Conservation (phyloP, 257 asterid species). For the Nicotiana obtusifolia region DNA sequence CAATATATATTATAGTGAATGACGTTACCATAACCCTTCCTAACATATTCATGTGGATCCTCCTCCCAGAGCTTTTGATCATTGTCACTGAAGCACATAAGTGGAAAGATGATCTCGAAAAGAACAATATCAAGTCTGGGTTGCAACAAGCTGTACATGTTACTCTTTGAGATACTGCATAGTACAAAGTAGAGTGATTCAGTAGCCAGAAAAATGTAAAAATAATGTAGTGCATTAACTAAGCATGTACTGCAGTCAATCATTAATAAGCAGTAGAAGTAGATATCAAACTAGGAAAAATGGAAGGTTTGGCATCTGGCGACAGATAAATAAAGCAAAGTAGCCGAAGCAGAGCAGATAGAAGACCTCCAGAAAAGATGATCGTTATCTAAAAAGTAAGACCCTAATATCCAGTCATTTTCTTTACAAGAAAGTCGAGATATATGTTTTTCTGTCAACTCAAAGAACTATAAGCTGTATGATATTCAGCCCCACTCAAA, state of each 20-base stretch:
- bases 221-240: neutral
- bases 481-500: neutral
- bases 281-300: too few relatives aligned
- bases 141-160: constrained; percentile 80
- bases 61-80: constrained; percentile 97
- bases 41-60: constrained; percentile 97
- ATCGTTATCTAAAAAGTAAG: neutral
- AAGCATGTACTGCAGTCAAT: neutral
- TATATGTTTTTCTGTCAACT: neutral
- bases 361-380: neutral
- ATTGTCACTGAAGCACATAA: constrained; percentile 93
- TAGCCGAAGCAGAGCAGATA: neutral
- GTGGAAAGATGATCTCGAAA: constrained; percentile 88
- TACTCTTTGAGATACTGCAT: constrained; percentile 84
- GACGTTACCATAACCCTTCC: constrained; percentile 91
- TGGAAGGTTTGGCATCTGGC: too few relatives aligned
- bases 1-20: neutral
- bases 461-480: neutral
- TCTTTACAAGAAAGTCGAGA: neutral
- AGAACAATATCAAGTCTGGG: constrained; percentile 81
- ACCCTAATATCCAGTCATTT: neutral
- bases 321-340: neutral
- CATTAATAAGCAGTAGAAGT: neutral
- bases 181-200: constrained; percentile 4
- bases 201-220: constrained; percentile 18